These are phyloP conservation scores for Arachis monticola DNA, from an alignment of 331 rosid species.

Conservation along the genomic window DNA sequence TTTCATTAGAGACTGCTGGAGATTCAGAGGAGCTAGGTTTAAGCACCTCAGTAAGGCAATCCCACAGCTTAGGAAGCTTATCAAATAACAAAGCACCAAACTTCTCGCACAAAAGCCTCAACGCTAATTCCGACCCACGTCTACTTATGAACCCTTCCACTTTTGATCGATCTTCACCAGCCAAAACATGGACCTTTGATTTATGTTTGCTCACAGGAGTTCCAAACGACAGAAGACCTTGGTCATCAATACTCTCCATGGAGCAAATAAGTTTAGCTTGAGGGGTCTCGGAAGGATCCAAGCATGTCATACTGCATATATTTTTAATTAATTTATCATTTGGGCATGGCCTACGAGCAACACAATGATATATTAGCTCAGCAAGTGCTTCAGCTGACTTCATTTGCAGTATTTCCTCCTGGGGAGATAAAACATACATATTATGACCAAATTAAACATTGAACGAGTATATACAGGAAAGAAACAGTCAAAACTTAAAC, in stretches of 20 bases:
- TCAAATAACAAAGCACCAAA: slow-evolving; percentile 79
- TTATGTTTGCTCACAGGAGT: slow-evolving; percentile 64
- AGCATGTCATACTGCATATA: slow-evolving; percentile 82
- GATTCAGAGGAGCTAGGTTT: slow-evolving; percentile 62
- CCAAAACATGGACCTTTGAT: slow-evolving; percentile 66
- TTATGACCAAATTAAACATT: slow-evolving; percentile 29
- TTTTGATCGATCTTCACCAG: slow-evolving; percentile 90
- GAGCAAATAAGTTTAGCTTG: slow-evolving; percentile 81
- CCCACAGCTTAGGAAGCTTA: slow-evolving; percentile 97
- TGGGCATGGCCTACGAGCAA: slow-evolving; percentile 89
- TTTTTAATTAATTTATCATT: slow-evolving; percentile 93
- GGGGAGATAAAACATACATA: slow-evolving; percentile 36
- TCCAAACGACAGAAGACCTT: slow-evolving; percentile 74
- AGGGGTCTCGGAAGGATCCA: slow-evolving; percentile 95
- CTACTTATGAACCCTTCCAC: slow-evolving; percentile 92
- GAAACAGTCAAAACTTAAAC: slow-evolving; percentile 15
- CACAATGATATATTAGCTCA: slow-evolving; percentile 85
- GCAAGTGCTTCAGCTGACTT: slow-evolving; percentile 98
- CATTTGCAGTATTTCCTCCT: slow-evolving; percentile 95
- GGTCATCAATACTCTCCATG: slow-evolving; percentile 84
- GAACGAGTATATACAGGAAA: not conserved
- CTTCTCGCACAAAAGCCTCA: slow-evolving; percentile 84
- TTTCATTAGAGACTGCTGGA: slow-evolving; percentile 48
- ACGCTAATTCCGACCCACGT: slow-evolving; percentile 90
- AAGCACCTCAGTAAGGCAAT: slow-evolving; percentile 93